These are phyloP conservation scores for Lathyrus aphaca DNA, from an alignment of 306 rosid genomes.

Conservation along the genomic window DNA sequence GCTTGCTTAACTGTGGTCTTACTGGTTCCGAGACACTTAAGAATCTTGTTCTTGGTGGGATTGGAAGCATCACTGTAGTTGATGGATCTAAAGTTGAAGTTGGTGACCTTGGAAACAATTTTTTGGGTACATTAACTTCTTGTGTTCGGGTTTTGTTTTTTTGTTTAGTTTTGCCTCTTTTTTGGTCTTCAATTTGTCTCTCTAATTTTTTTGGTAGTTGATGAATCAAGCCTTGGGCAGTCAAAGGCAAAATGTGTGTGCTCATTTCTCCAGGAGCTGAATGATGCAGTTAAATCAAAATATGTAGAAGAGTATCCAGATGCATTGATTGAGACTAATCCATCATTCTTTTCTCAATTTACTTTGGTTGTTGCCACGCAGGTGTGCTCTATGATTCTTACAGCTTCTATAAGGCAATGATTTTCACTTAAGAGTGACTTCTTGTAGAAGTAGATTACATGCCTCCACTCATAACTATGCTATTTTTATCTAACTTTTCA, in stretches of 20 bases:
- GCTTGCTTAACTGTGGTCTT: constrained; percentile 93
- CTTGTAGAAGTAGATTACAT: constrained; percentile 17
- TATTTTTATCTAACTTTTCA: neutral
- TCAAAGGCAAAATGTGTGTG: constrained; percentile 93
- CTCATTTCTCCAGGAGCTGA: constrained; percentile 95
- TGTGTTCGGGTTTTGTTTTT: constrained; percentile 1
- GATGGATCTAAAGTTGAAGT: constrained; percentile 91
- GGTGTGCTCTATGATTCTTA: constrained; percentile 50
- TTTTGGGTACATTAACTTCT: constrained; percentile 64
- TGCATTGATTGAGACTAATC: constrained; percentile 75
- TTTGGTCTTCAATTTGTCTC: constrained; percentile 27
- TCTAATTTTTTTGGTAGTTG: constrained; percentile 54
- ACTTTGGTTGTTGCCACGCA: constrained; percentile 92
- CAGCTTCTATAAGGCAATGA: constrained; percentile 9
- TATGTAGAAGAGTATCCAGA: constrained; percentile 89
- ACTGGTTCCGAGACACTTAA: constrained; percentile 93
- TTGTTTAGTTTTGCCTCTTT: no score
- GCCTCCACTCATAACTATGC: constrained; percentile 8
- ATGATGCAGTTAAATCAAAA: constrained; percentile 95
- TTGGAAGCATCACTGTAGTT: constrained; percentile 93
- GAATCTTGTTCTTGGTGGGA: constrained; percentile 97
- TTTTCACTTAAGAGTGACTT: neutral
- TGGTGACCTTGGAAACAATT: constrained; percentile 96
- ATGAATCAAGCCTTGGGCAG: constrained; percentile 81
- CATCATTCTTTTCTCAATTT: constrained; percentile 92